Evolutionary conservation across 768 basidiomycete genomes (phyloP).

Genomic region (Suillus discolor): DNA sequence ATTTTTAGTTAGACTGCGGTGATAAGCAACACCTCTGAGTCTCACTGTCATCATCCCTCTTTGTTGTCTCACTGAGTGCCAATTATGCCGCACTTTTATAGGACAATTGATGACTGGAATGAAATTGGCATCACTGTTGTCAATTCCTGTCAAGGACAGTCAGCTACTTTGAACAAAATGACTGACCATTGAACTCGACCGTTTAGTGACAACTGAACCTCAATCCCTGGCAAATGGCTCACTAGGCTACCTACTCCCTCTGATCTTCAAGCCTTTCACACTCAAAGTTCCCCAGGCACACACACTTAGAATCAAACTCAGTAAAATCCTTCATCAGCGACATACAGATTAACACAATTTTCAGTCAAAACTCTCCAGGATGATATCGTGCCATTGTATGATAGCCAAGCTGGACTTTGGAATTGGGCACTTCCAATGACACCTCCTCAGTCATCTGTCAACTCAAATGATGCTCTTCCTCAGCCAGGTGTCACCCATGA

Average conservation of each 20-base stretch:
- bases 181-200: background rate
- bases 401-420: background rate
- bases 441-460: too few species aligned
- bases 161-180: background rate
- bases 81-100: background rate
- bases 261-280: background rate
- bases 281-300: accelerated
- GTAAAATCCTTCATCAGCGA: background rate
- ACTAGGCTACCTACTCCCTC: background rate
- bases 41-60: too few species aligned
- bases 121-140: background rate
- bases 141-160: background rate
- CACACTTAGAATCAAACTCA: background rate
- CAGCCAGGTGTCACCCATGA: background rate
- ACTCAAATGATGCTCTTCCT: background rate
- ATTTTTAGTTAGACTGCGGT: background rate
- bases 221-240: background rate
- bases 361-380: background rate
- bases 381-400: background rate
- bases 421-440: background rate
- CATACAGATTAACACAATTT: background rate
- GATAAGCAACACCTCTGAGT: too few species aligned
- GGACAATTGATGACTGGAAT: background rate
- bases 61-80: too few species aligned
- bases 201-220: background rate